A percentile compares a stretch with the other conserved stretches of the same genome.
Evolutionary conservation across 208 protist species (phyloP).

Genomic region (Crithidia sp.): DNA sequence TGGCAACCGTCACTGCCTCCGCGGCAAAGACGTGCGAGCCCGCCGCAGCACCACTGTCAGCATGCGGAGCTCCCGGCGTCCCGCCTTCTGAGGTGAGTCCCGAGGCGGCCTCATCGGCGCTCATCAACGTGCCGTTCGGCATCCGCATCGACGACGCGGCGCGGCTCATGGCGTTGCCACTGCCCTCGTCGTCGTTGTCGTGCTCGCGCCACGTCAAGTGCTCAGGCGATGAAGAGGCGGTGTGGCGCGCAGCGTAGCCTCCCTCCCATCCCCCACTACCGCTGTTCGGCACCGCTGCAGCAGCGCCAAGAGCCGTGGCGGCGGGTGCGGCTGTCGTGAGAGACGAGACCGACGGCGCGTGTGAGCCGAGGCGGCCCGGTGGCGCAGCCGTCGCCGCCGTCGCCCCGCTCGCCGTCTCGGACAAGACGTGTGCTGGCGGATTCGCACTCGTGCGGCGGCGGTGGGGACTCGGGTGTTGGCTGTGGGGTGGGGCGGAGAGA

Average conservation of each 20-base stretch:
- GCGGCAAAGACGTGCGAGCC: background rate
- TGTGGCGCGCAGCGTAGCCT: too few species aligned
- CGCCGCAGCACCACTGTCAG: background rate
- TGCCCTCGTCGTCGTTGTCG: background rate
- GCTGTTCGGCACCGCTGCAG: too few species aligned
- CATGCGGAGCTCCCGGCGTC: background rate
- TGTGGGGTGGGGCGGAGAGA: background rate
- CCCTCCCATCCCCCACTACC: too few species aligned
- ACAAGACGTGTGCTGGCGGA: background rate
- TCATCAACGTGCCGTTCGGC: background rate
- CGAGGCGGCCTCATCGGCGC: conserved; percentile 8
- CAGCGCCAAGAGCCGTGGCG: too few species aligned
- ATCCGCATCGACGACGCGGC: conserved; percentile 3
- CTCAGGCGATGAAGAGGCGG: background rate
- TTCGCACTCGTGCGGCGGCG: background rate
- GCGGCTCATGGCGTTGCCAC: background rate
- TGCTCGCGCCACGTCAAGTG: background rate
- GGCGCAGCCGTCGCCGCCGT: background rate
- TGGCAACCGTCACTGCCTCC: background rate
- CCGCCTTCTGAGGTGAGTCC: conserved; percentile 1
- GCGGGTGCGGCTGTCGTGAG: background rate
- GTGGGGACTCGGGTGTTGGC: background rate
- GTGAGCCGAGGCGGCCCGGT: background rate
- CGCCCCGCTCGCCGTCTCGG: conserved; percentile 12
- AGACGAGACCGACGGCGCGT: background rate